These are phyloP conservation scores for Tuber borchii DNA, from an alignment of 495 filamentous ascomycete genomes.

Conservation along the genomic window DNA sequence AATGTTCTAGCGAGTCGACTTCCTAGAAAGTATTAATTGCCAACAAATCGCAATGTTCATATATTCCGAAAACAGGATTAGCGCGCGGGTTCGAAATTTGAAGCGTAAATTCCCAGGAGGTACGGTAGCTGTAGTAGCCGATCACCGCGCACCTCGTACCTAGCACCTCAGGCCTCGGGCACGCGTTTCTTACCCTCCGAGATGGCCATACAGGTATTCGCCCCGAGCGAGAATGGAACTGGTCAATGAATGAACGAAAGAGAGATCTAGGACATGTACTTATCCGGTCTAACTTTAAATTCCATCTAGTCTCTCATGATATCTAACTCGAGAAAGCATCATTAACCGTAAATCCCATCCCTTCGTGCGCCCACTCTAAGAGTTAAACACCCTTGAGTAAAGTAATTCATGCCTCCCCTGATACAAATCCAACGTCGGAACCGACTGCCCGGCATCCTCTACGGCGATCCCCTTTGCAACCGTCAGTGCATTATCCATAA, in stretches of 20 bases:
- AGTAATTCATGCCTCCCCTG: slow-evolving; percentile 88
- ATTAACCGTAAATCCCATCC: not conserved
- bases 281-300: not conserved
- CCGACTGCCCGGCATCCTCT: slow-evolving; percentile 77
- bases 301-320: not conserved
- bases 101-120: not conserved
- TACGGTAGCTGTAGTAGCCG: not conserved
- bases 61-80: not conserved
- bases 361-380: slow-evolving; percentile 1
- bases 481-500: slow-evolving; percentile 57
- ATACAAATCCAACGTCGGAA: slow-evolving; percentile 88
- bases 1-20: too few species aligned
- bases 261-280: not conserved
- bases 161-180: not conserved
- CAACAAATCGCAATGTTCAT: too few species aligned
- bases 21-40: too few species aligned
- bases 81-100: not conserved
- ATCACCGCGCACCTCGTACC: too few species aligned
- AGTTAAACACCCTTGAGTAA: slow-evolving; percentile 94
- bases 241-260: not conserved
- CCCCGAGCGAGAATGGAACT: not conserved
- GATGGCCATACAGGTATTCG: not conserved
- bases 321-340: not conserved
- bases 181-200: not conserved
- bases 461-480: slow-evolving; percentile 53